Evolutionary conservation across 2,329 filamentous ascomycete species (phyloP), one percentile per base, ranked within the genome.

Genomic region (Diaporthe destruens): DNA sequence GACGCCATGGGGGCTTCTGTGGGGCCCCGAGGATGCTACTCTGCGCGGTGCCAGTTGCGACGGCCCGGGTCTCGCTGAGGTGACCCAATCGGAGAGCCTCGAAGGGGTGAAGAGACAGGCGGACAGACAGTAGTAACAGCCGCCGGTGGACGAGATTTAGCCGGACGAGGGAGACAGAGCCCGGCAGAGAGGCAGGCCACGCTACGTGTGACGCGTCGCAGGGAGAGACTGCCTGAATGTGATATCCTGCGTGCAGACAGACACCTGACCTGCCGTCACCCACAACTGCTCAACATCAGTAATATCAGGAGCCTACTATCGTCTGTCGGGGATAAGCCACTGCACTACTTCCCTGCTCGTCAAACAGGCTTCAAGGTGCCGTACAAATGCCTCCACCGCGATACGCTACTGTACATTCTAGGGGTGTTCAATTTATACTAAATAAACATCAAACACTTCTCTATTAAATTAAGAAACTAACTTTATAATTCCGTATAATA

Each of bases 391-490:
- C 44, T 66, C 32, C 47, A 20, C 14, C 11, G 9, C 29, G 61
- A 47, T 39, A 66, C 61, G 61, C 61, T 53, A 66, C 32, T 51
- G 61, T 47, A 66, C 44, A 47, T 66, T 66, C 44, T 53, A 39
- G 47, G 47, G 61, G 61, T 44, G 44, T 1, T 53, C 61, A 66
- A 32, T 66, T 53, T 39, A 53, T 66, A n/a, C 32, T 29, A 8
- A 34, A 66, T 29, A 8, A 34, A 66, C 47, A 23, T 49, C 44
- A 3, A 11, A 4, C 20, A 8, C 20, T 49, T 11, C 32, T 11
- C 29, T 39, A 34, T 11, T 16, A 36, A n/a, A 25, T n/a, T 53
- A 66, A 23, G 14, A 53, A 47, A 36, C 47, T 66, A 47, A 66
- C 29, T 29, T 5, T 5, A 51, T n/a, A 20, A 39, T 23, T 36